phyloP scores from a whole-genome alignment of 2,329 filamentous ascomycete species.

The Aspergillus ibericus region DNA sequence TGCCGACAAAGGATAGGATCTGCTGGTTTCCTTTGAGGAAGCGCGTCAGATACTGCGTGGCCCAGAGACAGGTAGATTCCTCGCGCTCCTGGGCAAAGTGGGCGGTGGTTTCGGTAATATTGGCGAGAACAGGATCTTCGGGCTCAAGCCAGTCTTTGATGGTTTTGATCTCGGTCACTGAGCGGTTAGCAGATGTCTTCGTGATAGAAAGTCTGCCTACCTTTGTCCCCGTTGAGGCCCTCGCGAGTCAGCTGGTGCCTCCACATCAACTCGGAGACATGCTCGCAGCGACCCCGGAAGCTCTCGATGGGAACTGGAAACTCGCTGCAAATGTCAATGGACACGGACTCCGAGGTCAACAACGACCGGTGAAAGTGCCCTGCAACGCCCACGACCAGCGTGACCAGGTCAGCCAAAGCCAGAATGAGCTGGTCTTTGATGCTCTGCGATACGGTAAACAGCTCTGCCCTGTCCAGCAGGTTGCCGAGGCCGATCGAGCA shows the following conservation, averaged over 20 bases:
- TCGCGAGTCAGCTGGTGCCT: conserved; percentile 37
- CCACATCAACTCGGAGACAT: conserved; percentile 43
- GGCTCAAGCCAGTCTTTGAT: conserved; percentile 44
- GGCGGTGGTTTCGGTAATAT: conserved; percentile 47
- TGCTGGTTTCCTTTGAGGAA: conserved; percentile 50
- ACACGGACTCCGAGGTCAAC: conserved; percentile 26
- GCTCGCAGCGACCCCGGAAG: conserved; percentile 37
- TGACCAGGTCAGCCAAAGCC: conserved; percentile 39
- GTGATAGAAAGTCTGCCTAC: conserved; percentile 14
- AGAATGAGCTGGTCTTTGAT: conserved; percentile 49
- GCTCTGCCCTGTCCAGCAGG: conserved; percentile 48
- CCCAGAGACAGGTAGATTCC: conserved; percentile 58
- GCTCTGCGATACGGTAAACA: conserved; percentile 48
- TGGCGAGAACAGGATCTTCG: conserved; percentile 47
- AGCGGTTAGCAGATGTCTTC: too few species aligned
- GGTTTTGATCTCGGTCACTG: conserved; percentile 31
- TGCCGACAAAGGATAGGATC: conserved; percentile 47
- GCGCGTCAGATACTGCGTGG: conserved; percentile 48
- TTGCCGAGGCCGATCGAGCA: conserved; percentile 43
- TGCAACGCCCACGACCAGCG: conserved; percentile 30
- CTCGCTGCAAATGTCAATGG: conserved; percentile 39
- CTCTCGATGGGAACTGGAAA: conserved; percentile 38
- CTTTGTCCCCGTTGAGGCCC: conserved; percentile 29
- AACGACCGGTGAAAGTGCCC: conserved; percentile 39
- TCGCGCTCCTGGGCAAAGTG: conserved; percentile 45